Evolutionary conservation across 495 filamentous ascomycete genomes (phyloP).

Genomic region (Penicillium riverlandense): DNA sequence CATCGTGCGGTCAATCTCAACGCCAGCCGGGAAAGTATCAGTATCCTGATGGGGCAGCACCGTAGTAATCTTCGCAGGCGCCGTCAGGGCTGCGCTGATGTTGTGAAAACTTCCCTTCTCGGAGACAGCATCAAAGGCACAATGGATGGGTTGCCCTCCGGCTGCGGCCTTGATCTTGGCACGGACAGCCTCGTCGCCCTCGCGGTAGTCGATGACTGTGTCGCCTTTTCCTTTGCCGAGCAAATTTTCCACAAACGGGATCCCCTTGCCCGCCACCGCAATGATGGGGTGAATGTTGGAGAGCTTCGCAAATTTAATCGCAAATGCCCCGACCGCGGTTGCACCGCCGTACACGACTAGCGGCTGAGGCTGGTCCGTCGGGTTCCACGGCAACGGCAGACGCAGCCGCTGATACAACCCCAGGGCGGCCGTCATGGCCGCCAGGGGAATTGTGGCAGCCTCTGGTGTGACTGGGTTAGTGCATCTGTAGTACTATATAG

Average conservation of each 20-base stretch:
- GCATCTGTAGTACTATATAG: too few relatives aligned
- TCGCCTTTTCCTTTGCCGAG: slow-evolving; percentile 63
- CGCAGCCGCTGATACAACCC: slow-evolving; percentile 51
- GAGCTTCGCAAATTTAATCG: slow-evolving; percentile 56
- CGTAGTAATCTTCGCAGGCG: slow-evolving; percentile 42
- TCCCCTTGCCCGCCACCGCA: slow-evolving; percentile 55
- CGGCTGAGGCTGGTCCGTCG: slow-evolving; percentile 37
- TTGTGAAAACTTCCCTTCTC: slow-evolving; percentile 41
- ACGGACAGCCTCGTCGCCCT: slow-evolving; percentile 18
- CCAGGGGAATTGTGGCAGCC: slow-evolving; percentile 64
- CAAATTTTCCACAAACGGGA: slow-evolving; percentile 47
- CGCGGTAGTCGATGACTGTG: slow-evolving; percentile 63
- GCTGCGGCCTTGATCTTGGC: slow-evolving; percentile 15
- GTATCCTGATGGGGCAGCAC: slow-evolving; percentile 38
- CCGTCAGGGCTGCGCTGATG: slow-evolving; percentile 11
- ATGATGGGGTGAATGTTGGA: slow-evolving; percentile 73
- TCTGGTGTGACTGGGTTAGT: slow-evolving; percentile 24
- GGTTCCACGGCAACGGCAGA: slow-evolving; percentile 60
- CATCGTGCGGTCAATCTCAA: slow-evolving; percentile 3
- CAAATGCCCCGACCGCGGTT: slow-evolving; percentile 60
- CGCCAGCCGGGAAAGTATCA: slow-evolving; percentile 19
- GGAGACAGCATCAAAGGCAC: slow-evolving; percentile 56
- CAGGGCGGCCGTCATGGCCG: slow-evolving; percentile 65
- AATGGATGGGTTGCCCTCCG: slow-evolving; percentile 12
- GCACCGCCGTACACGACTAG: slow-evolving; percentile 63